Percentiles rank a stretch among this genome's conserved stretches.
Conservation (phyloP, 2,329 filamentous ascomycete genomes). For the Tolypocladium album region DNA sequence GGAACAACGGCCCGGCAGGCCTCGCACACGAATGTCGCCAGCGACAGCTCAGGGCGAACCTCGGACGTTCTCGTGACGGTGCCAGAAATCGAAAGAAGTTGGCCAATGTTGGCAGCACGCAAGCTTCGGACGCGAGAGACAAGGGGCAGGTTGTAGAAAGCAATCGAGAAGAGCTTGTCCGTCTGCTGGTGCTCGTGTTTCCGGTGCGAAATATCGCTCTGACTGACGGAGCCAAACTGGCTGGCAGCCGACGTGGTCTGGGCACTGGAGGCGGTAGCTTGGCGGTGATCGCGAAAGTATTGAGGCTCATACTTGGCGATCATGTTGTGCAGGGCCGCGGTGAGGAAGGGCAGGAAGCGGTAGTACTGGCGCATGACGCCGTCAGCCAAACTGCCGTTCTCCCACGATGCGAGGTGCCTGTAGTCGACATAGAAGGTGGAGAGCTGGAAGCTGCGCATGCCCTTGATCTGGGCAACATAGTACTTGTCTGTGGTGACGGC, state of each 20-base stretch:
- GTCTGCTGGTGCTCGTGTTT: slow-evolving; percentile 92
- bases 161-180: slow-evolving; percentile 87
- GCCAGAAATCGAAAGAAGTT: slow-evolving; percentile 88
- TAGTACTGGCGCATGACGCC: slow-evolving; percentile 89
- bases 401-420: slow-evolving; percentile 67
- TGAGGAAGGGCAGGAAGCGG: slow-evolving; percentile 86
- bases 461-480: slow-evolving; percentile 75
- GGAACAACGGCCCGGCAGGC: slow-evolving; percentile 73
- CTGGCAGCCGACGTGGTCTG: slow-evolving; percentile 58
- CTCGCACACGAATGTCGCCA: slow-evolving; percentile 89
- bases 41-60: slow-evolving; percentile 83
- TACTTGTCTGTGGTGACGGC: slow-evolving; percentile 68
- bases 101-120: slow-evolving; percentile 82
- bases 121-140: slow-evolving; percentile 79
- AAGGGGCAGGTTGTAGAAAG: slow-evolving; percentile 86
- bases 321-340: slow-evolving; percentile 78
- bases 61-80: slow-evolving; percentile 96
- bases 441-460: slow-evolving; percentile 61
- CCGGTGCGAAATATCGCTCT: slow-evolving; percentile 59
- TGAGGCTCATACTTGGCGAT: slow-evolving; percentile 90
- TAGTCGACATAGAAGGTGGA: slow-evolving; percentile 83
- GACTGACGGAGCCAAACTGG: slow-evolving; percentile 49
- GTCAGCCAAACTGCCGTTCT: slow-evolving; percentile 71
- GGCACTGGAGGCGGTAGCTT: slow-evolving; percentile 66
- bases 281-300: slow-evolving; percentile 88